phyloP scores from a whole-genome alignment of 2,329 filamentous ascomycete genomes.

The Sarocladium oryzae region DNA sequence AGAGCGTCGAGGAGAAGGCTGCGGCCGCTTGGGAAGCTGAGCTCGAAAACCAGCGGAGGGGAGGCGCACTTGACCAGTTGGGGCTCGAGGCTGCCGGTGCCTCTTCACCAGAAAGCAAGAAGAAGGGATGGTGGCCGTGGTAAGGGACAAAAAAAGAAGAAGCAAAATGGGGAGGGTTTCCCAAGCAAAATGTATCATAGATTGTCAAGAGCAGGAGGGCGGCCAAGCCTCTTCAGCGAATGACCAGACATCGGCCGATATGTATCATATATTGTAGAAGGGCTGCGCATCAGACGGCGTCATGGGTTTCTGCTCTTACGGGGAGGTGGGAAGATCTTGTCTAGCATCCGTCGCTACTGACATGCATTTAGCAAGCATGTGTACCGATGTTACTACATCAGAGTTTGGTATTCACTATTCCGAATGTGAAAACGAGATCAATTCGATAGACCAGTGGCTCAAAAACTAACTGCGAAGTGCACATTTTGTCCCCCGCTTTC shows the following conservation, averaged over 20 bases:
- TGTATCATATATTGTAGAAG: slow-evolving; percentile 39
- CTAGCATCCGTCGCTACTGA: slow-evolving; percentile 3
- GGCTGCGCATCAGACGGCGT: slow-evolving; percentile 39
- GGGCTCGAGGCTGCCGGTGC: slow-evolving; percentile 28
- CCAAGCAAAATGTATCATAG: background rate
- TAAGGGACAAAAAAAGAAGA: slow-evolving; percentile 14
- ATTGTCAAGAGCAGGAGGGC: background rate
- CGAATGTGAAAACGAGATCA: too few species aligned
- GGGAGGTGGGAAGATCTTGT: background rate
- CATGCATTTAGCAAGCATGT: background rate
- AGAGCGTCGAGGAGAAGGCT: slow-evolving; percentile 30
- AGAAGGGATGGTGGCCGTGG: slow-evolving; percentile 45
- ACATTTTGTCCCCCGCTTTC: too few species aligned
- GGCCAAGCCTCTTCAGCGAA: background rate
- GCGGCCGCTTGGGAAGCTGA: slow-evolving; percentile 41
- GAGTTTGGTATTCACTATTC: background rate
- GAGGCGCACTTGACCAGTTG: slow-evolving; percentile 45
- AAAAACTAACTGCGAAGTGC: too few species aligned
- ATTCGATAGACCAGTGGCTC: too few species aligned
- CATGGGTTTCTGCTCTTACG: slow-evolving; percentile 24
- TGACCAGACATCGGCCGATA: slow-evolving; percentile 13
- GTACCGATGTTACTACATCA: background rate
- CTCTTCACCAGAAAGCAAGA: slow-evolving; percentile 15
- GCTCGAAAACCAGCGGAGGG: slow-evolving; percentile 42
- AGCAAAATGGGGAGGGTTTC: too few species aligned